Percentiles rank a stretch among this genome's conserved stretches.
phyloP scores from a whole-genome alignment of 139 green algal genomes.

The Coccomyxa sp. region DNA sequence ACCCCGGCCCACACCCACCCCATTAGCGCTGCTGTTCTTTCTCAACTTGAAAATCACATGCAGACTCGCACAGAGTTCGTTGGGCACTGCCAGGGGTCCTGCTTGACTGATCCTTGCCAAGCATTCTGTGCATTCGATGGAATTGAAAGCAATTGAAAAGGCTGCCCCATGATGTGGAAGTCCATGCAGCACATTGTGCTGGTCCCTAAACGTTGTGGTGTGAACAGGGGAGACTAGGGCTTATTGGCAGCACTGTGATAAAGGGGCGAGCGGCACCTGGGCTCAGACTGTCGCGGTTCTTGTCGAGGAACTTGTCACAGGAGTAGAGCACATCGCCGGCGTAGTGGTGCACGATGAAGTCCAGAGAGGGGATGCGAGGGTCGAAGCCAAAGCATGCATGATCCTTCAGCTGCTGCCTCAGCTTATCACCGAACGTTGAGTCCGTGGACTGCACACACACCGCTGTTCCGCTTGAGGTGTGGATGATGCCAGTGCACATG shows the following conservation, averaged over 20 bases:
- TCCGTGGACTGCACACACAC: conserved; percentile 3
- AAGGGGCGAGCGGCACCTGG: neutral
- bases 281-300: conserved; percentile 69
- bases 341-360: conserved; percentile 76
- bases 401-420: conserved; percentile 36
- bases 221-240: no score
- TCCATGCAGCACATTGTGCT: no score
- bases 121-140: no score
- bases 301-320: conserved; percentile 47
- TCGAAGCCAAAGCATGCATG: conserved; percentile 50
- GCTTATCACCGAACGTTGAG: conserved; percentile 39
- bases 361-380: conserved; percentile 43
- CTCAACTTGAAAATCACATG: conserved; percentile 41
- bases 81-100: neutral
- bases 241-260: no score
- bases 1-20: conserved; percentile 38
- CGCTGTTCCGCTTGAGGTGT: no score
- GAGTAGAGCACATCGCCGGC: conserved; percentile 53
- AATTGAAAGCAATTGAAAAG: no score
- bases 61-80: conserved; percentile 15
- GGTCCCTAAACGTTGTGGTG: no score
- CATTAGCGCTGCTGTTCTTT: neutral
- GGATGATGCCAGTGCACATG: no score
- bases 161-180: no score
- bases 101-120: no score